Base-by-base conservation (phyloP, 116 monocot species). In the Dioscorea cayenensis region DNA sequence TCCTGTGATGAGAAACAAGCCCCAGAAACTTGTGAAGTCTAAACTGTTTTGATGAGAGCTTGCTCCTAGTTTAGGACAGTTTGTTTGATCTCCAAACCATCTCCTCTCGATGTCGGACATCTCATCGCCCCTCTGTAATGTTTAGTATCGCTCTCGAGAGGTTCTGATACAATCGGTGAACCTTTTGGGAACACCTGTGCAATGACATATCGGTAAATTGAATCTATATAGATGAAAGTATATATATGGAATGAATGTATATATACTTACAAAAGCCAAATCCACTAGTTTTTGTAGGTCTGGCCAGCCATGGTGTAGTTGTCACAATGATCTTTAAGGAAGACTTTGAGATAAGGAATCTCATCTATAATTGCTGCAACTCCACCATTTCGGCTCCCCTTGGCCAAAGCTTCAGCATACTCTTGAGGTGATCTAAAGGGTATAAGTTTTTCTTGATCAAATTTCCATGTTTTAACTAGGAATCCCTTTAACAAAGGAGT, bases 281-380 rank as follows among this genome's bases (percentile, higher is more conserved):
- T 14, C 93, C 93, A 67, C 75, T 82, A 13, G 84, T 83, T 49
- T 86, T 87, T n/a, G 75, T 84, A 83, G 35, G 77, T 72, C 6
- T 67, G 76, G 1, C 78, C 85, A 22, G 79, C 76, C 86, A 85
- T 87, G 9, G 73, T 78, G 64, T 83, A 82, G 21, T 82, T 77
- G 21, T 68, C 75, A 55, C 90, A 85, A 50, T 83, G 76, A 48
- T 76, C 51, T 1, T 79, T 82, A 19, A 94, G 79, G 75, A 94
- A 87, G 5, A 94, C 72, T 51, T 80, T 87, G 52, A 94, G 74
- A 63, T 94, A 87, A 7, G 94, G 94, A 3, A 87, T 75, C 70
- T 94, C 94, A 51, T 94, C 94, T 28, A 94, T 51, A 50, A 94
- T 67, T 35, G 94, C 94, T 4, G 73, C 76, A 14, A 95, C 84